Conservation (phyloP, 441 rosid genomes). For the Breynia disticha region DNA sequence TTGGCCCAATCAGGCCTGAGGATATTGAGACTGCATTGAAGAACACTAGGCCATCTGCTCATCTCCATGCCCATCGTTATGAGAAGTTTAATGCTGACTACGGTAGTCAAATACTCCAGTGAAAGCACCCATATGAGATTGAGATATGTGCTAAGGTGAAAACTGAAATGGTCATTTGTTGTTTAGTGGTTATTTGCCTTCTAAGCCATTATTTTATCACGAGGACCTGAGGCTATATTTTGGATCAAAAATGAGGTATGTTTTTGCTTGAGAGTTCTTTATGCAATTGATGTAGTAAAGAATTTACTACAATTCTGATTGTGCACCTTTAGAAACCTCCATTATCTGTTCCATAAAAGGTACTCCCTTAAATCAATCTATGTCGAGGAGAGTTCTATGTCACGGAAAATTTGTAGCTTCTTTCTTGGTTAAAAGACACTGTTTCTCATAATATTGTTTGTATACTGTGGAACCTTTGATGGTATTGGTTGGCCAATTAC, state of each 20-base stretch:
- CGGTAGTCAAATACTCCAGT: slow-evolving; percentile 74
- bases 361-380: too few species aligned
- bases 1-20: slow-evolving; percentile 51
- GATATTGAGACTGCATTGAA: slow-evolving; percentile 63
- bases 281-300: not conserved
- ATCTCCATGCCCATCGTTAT: slow-evolving; percentile 68
- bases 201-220: not conserved
- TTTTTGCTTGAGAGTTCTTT: not conserved
- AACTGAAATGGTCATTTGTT: not conserved
- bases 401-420: too few species aligned
- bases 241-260: not conserved
- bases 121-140: slow-evolving; percentile 15
- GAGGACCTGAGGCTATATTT: too few species aligned
- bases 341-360: too few species aligned
- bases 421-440: too few species aligned
- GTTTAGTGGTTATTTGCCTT: not conserved
- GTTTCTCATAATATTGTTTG: too few species aligned
- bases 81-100: slow-evolving; percentile 78
- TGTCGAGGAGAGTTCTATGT: too few species aligned
- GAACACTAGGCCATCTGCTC: slow-evolving; percentile 88
- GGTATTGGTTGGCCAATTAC: too few species aligned
- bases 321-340: too few species aligned
- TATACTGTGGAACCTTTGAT: too few species aligned
- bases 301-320: too few species aligned
- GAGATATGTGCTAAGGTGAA: not conserved